A percentile compares a stretch with the other conserved stretches of the same genome.
phyloP scores from a whole-genome alignment of 176 grass and related monocot species.

The Musa troglodytarum region DNA sequence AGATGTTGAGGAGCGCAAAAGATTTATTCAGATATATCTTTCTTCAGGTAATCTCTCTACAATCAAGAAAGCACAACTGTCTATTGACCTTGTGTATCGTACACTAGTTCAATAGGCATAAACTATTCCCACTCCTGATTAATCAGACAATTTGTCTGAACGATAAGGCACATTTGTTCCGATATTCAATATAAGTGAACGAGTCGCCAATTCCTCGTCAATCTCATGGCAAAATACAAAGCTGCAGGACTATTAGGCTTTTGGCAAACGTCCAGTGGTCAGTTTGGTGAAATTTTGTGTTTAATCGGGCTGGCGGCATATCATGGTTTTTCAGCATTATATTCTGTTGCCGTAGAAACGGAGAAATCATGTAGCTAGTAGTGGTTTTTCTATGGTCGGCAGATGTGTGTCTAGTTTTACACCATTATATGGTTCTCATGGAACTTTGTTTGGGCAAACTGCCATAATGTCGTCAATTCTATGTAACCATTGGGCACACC shows the following conservation, averaged over 20 bases:
- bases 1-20: constrained; percentile 56
- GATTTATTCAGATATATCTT: constrained; percentile 74
- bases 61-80: not conserved
- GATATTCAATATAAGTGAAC: not conserved
- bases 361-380: too few relatives aligned
- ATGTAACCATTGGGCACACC: too few relatives aligned
- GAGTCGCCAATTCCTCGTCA: not conserved
- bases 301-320: not conserved
- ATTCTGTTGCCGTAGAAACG: too few relatives aligned
- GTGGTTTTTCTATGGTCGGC: too few relatives aligned
- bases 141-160: not conserved
- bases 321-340: not conserved
- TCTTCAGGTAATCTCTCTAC: constrained; percentile 48
- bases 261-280: not conserved
- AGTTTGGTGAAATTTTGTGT: not conserved
- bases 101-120: not conserved
- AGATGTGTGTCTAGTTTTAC: too few relatives aligned
- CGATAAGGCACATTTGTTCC: not conserved
- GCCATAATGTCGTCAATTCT: too few relatives aligned
- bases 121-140: not conserved
- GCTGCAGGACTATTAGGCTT: too few relatives aligned
- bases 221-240: too few relatives aligned
- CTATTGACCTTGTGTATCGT: not conserved
- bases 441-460: too few relatives aligned
- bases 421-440: too few relatives aligned